Percentiles rank a stretch among this genome's conserved stretches.
Evolutionary conservation across 2,329 filamentous ascomycete species (phyloP).

Genomic region (Aspergillus sp.): DNA sequence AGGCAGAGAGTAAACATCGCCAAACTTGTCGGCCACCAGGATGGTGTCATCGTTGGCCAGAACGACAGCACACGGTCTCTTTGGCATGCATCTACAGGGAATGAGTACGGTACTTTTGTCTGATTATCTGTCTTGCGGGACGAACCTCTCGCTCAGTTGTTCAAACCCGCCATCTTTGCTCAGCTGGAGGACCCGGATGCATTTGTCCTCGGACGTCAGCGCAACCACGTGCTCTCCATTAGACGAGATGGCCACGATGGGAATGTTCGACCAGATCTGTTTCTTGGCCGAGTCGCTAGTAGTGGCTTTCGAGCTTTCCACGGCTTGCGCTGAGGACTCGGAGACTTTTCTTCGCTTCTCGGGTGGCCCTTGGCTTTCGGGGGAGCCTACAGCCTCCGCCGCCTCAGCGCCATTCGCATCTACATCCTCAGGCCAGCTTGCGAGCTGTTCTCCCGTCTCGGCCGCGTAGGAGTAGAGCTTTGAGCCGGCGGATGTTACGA

Average conservation of each 20-base stretch:
- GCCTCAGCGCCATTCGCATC: slow-evolving; percentile 21
- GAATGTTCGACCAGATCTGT: slow-evolving; percentile 59
- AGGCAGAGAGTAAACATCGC: slow-evolving; percentile 89
- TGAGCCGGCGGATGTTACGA: slow-evolving; percentile 74
- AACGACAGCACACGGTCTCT: slow-evolving; percentile 75
- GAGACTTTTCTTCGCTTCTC: slow-evolving; percentile 47
- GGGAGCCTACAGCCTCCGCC: slow-evolving; percentile 21
- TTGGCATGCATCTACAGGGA: slow-evolving; percentile 71
- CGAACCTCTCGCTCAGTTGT: slow-evolving; percentile 71
- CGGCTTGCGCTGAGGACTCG: slow-evolving; percentile 20
- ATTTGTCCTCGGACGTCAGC: slow-evolving; percentile 89
- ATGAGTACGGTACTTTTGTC: slow-evolving; percentile 8
- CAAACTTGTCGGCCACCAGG: slow-evolving; percentile 89
- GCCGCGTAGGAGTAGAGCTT: slow-evolving; percentile 68
- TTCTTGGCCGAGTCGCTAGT: slow-evolving; percentile 18
- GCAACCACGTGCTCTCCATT: slow-evolving; percentile 69
- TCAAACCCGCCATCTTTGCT: slow-evolving; percentile 60
- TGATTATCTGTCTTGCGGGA: background rate
- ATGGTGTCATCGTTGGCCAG: slow-evolving; percentile 73
- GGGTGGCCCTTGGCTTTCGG: slow-evolving; percentile 36
- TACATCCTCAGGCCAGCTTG: slow-evolving; percentile 55
- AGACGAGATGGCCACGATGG: slow-evolving; percentile 63
- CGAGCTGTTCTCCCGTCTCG: slow-evolving; percentile 57
- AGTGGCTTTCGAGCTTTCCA: slow-evolving; percentile 10
- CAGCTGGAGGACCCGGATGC: slow-evolving; percentile 76